Conservation (phyloP, 2,329 filamentous ascomycete genomes). For the Tolypocladium endophyticum region DNA sequence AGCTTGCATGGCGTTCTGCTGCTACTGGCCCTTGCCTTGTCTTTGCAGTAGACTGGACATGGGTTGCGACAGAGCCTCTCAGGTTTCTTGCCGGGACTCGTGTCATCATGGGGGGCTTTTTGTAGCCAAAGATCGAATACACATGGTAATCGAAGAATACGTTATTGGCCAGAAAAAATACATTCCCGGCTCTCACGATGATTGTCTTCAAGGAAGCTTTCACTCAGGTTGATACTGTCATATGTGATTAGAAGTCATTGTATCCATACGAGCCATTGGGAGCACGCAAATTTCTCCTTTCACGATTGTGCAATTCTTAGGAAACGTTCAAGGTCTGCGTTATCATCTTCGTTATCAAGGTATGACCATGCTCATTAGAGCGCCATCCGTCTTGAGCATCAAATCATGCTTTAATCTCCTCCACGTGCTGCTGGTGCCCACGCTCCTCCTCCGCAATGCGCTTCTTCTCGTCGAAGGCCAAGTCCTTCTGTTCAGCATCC, state of each 20-base stretch:
- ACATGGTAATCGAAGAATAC: background rate
- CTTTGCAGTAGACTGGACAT: background rate
- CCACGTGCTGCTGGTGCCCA: conserved; percentile 22
- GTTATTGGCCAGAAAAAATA: background rate
- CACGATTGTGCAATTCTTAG: background rate
- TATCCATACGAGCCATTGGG: background rate
- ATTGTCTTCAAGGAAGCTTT: too few species aligned
- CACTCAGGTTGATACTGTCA: too few species aligned
- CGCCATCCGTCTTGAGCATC: background rate
- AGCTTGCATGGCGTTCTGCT: background rate
- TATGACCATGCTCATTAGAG: too few species aligned
- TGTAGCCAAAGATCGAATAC: background rate
- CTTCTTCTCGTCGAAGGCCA: conserved; percentile 33
- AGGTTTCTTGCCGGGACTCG: background rate
- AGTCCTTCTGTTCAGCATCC: conserved; percentile 38
- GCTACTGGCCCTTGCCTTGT: background rate
- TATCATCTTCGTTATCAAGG: background rate
- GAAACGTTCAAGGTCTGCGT: background rate
- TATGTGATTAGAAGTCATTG: background rate
- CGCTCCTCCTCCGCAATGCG: conserved; percentile 20
- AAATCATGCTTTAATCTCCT: conserved; percentile 12
- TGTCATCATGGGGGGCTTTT: too few species aligned
- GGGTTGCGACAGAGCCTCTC: background rate
- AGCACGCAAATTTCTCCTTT: background rate
- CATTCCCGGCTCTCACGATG: too few species aligned